Percentiles rank a stretch among this genome's conserved stretches.
Evolutionary conservation across 441 rosid species (phyloP).

Genomic region (Pelargonium fulgidum): DNA sequence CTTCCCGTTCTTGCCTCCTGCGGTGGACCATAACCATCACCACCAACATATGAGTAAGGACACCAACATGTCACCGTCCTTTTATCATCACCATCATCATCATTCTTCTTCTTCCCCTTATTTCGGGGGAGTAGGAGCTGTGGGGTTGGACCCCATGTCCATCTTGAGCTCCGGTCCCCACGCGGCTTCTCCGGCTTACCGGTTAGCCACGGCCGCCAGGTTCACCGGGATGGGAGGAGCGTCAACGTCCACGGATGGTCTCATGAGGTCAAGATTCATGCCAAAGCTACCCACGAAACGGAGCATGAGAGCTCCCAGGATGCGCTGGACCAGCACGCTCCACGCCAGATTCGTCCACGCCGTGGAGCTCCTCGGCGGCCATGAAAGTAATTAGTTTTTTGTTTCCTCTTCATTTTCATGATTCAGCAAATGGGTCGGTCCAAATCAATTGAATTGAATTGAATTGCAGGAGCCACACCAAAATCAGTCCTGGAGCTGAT

Average conservation of each 20-base stretch:
- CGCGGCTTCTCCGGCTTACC: constrained; percentile 17
- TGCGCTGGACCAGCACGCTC: constrained; percentile 80
- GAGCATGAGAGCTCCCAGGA: constrained; percentile 84
- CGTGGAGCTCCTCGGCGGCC: constrained; percentile 83
- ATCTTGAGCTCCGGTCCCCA: constrained; percentile 29
- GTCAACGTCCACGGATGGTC: constrained; percentile 22
- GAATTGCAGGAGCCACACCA: constrained; percentile 66
- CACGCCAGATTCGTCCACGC: constrained; percentile 77
- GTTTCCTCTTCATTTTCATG: no score
- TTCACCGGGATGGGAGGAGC: constrained; percentile 34
- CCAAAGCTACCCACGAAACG: constrained; percentile 55
- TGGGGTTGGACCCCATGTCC: constrained; percentile 30
- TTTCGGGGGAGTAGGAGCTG: constrained; percentile 23
- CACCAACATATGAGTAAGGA: no score
- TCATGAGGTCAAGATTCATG: constrained; percentile 66
- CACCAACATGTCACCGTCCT: no score
- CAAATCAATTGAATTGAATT: constrained; percentile 1
- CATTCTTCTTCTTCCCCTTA: constrained; percentile 29
- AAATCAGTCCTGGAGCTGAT: constrained; percentile 83
- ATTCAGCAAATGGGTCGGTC: not conserved
- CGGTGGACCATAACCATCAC: no score
- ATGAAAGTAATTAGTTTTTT: constrained; percentile 48
- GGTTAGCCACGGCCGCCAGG: constrained; percentile 35
- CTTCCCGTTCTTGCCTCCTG: constrained; percentile 36
- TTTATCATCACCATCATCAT: not conserved